Base-by-base conservation (phyloP, 257 asterid species). In the Rehmannia glutinosa region DNA sequence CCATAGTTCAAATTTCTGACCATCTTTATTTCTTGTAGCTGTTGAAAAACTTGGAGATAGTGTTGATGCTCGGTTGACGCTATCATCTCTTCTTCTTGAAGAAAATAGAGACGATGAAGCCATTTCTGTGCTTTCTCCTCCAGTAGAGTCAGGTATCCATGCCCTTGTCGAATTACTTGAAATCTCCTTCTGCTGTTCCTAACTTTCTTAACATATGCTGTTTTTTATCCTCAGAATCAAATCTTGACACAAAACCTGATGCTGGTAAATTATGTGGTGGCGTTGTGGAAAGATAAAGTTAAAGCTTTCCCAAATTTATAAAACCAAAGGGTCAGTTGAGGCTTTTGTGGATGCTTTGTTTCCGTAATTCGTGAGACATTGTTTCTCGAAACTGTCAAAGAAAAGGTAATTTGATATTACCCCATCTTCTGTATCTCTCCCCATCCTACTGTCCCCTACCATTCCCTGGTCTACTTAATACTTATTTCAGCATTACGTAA, bases 51-150 rank as follows among this genome's bases (percentile, higher is more conserved):
- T 85, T 55, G 83, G 76, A 47, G 64, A 85, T 56, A 79, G 70
- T 77, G 75, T 78, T 72, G 95, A 86, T 82, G 91, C 92, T 45
- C 85, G 98, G 75, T 73, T 92, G 73, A 70, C 78, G 23, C 66
- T 92, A 38, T 77, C 95, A 8, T 81, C 90, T 28, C 84, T 92
- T 69, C 98, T 92, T 66, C 85, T 89, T 82, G 90, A 85, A 78
- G 95, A 89, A 71, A 79, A 66, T 36, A 89, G 87, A 85, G 83
- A 80, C 42, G 94, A 84, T 72, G 95, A 92, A 81, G 97, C 98
- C 46, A 84, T 89, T 74, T 81, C 86, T 73, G 85, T 92, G 72
- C 96, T 92, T 57, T 84, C 90, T 69, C 90, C 96, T 69, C 92
- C 97, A 46, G 59, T 62, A 73, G 89, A 75, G 62, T 68, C 86